These are phyloP conservation scores for Daldinia sp. DNA, from an alignment of 2,329 filamentous ascomycete genomes.

Conservation along the genomic window DNA sequence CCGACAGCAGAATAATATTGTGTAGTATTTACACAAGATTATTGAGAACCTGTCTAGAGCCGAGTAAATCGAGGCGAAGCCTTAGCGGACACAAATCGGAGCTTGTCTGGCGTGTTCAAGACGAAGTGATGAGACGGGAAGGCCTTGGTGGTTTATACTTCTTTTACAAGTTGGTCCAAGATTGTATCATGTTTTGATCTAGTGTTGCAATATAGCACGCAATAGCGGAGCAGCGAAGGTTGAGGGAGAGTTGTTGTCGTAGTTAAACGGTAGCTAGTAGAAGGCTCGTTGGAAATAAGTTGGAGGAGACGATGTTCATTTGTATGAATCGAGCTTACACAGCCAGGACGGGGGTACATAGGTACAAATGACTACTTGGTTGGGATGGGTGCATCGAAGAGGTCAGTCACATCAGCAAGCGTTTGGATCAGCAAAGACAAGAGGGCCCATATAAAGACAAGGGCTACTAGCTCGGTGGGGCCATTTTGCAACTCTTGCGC, in stretches of 20 bases:
- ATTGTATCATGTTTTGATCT: constrained; percentile 37
- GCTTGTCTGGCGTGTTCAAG: constrained; percentile 23
- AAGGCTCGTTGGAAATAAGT: constrained; percentile 33
- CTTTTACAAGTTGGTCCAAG: constrained; percentile 29
- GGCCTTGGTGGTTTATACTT: constrained; percentile 20
- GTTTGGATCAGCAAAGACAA: constrained; percentile 43
- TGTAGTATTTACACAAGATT: constrained; percentile 28
- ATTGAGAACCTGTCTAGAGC: constrained; percentile 24
- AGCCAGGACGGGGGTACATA: constrained; percentile 36
- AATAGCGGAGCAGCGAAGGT: constrained; percentile 30
- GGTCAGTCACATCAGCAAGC: constrained; percentile 43
- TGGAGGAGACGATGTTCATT: constrained; percentile 46
- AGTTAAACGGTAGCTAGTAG: constrained; percentile 26
- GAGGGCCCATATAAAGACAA: constrained; percentile 32
- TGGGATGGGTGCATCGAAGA: constrained; percentile 34
- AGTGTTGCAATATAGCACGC: constrained; percentile 34
- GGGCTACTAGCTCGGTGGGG: constrained; percentile 36
- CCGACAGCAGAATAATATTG: constrained; percentile 7
- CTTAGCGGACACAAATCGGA: constrained; percentile 17
- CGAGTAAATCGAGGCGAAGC: constrained; percentile 17
- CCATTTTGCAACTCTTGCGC: constrained; percentile 33
- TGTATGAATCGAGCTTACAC: constrained; percentile 44
- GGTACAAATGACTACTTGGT: constrained; percentile 36
- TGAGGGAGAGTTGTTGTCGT: constrained; percentile 32
- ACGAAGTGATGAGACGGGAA: constrained; percentile 21